Conservation (phyloP, 495 filamentous ascomycete genomes). For the Hypoxylon fuscum region DNA sequence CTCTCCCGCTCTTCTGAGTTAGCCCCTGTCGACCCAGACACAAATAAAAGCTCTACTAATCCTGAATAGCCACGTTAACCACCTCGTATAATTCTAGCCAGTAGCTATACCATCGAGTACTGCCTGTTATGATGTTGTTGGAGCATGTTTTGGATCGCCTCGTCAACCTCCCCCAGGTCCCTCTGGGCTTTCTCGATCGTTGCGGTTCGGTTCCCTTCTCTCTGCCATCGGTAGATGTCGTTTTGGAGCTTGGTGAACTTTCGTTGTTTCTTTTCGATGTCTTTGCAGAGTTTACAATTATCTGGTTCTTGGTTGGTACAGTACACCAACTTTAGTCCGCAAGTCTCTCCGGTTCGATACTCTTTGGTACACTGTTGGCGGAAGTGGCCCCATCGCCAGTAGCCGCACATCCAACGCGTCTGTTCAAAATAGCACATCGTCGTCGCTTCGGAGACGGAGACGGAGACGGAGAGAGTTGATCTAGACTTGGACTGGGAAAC, state of each 20-base stretch:
- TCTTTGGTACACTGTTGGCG: conserved; percentile 94
- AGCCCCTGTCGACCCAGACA: conserved; percentile 21
- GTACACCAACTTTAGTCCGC: conserved; percentile 92
- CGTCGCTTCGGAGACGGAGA: no score
- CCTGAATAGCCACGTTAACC: conserved; percentile 16
- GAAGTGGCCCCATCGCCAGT: conserved; percentile 97
- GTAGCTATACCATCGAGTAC: conserved; percentile 41
- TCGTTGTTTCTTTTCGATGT: conserved; percentile 86
- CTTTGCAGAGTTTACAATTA: conserved; percentile 87
- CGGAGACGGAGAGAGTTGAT: conserved; percentile 10
- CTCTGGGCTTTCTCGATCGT: conserved; percentile 81
- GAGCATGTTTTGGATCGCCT: conserved; percentile 68
- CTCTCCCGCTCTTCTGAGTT: conserved; percentile 22
- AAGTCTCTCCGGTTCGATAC: conserved; percentile 97
- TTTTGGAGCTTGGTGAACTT: conserved; percentile 78
- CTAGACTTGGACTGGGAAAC: conserved; percentile 15
- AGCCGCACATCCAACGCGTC: conserved; percentile 74
- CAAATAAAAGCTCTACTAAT: conserved; percentile 31
- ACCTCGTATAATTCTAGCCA: conserved; percentile 22
- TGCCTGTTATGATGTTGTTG: conserved; percentile 57
- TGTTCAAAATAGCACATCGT: conserved; percentile 75
- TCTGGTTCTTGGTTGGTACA: conserved; percentile 65
- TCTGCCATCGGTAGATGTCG: conserved; percentile 82
- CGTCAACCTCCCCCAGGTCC: conserved; percentile 67
- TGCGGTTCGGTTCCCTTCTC: conserved; percentile 75